Evolutionary conservation across 768 basidiomycete species (phyloP).

Genomic region (Grammothele lineata): DNA sequence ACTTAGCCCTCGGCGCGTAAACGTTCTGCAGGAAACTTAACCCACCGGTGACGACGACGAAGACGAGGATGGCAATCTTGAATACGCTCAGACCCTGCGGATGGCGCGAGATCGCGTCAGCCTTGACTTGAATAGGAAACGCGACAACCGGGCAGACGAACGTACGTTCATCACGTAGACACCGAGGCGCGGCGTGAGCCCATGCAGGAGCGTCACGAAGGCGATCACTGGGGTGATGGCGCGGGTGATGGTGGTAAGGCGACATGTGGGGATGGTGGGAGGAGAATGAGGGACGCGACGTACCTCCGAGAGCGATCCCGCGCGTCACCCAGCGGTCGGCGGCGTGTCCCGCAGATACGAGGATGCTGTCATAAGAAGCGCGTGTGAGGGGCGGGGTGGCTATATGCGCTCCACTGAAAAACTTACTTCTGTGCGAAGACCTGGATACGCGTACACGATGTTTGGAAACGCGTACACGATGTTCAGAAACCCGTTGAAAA

Average conservation of each 20-base stretch:
- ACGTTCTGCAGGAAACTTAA: too few relatives aligned
- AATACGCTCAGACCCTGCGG: constrained; percentile 45
- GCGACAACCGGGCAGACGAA: constrained; percentile 30
- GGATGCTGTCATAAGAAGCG: constrained; percentile 33
- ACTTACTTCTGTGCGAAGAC: constrained; percentile 29
- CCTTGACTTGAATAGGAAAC: constrained; percentile 1
- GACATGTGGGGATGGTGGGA: too few relatives aligned
- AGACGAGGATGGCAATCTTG: constrained; percentile 50
- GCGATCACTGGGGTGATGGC: constrained; percentile 41
- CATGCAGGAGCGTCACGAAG: constrained; percentile 49
- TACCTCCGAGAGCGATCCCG: constrained; percentile 56
- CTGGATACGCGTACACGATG: too few relatives aligned
- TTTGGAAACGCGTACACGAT: too few relatives aligned
- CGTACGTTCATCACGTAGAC: constrained; percentile 51
- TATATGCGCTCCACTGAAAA: not conserved
- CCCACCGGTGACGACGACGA: constrained; percentile 48
- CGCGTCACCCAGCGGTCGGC: constrained; percentile 45
- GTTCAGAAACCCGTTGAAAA: too few relatives aligned
- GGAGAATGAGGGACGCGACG: too few relatives aligned
- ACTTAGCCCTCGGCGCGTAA: too few relatives aligned
- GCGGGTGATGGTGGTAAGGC: too few relatives aligned
- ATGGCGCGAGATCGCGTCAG: not conserved
- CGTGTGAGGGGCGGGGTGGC: not conserved
- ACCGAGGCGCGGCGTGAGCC: constrained; percentile 44
- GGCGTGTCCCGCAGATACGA: constrained; percentile 29